Evolutionary conservation across 768 basidiomycete genomes (phyloP).

Genomic region (Rubroboletus satanas): DNA sequence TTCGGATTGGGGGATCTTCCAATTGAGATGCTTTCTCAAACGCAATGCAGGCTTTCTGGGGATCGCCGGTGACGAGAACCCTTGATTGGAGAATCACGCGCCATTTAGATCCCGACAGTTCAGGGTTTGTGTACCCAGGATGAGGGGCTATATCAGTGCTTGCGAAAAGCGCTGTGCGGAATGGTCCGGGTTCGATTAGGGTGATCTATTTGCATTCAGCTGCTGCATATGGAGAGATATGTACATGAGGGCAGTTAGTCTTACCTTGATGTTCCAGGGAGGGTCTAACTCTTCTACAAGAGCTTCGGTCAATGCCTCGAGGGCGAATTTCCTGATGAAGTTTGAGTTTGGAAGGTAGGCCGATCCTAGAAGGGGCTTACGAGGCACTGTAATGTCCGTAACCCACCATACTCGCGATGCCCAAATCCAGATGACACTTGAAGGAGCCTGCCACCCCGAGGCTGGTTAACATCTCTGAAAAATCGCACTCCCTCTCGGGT

Average conservation of each 20-base stretch:
- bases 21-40: conserved; percentile 19
- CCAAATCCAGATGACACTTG: conserved; percentile 32
- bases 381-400: conserved; percentile 25
- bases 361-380: conserved; percentile 10
- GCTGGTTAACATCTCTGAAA: conserved; percentile 37
- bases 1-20: conserved; percentile 20
- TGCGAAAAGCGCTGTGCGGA: conserved; percentile 1
- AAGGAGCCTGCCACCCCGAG: conserved; percentile 34
- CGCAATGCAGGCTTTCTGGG: conserved; percentile 18
- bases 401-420: conserved; percentile 6
- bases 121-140: conserved; percentile 16
- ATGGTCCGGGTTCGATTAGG: conserved; percentile 20
- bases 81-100: neutral
- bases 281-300: conserved; percentile 7
- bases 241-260: neutral
- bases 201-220: conserved; percentile 14
- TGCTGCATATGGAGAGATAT: neutral
- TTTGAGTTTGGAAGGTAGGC: neutral
- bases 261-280: conserved; percentile 23
- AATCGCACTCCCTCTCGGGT: conserved; percentile 30
- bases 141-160: conserved; percentile 1
- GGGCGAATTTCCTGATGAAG: conserved; percentile 17
- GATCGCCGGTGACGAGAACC: conserved; percentile 4
- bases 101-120: conserved; percentile 8
- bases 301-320: conserved; percentile 29